These are phyloP conservation scores for Alternaria consortialis DNA, from an alignment of 2,329 filamentous ascomycete species.

Conservation along the genomic window DNA sequence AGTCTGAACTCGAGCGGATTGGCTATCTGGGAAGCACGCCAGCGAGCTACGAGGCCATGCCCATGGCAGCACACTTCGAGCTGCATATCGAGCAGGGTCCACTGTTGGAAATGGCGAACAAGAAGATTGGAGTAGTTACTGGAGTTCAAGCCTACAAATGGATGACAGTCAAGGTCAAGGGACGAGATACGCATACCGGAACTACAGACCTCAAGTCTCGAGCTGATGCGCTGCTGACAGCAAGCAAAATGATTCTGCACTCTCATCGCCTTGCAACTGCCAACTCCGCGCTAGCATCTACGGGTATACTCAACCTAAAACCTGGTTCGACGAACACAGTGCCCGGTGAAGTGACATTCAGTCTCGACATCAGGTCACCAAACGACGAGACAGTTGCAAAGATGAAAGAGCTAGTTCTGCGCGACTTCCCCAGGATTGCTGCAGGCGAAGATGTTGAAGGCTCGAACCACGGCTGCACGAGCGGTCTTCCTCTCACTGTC, in stretches of 20 bases:
- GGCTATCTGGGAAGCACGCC: slow-evolving; percentile 70
- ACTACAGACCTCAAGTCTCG: slow-evolving; percentile 74
- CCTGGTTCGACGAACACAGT: slow-evolving; percentile 79
- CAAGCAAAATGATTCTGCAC: slow-evolving; percentile 72
- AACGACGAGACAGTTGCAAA: slow-evolving; percentile 64
- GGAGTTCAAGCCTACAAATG: slow-evolving; percentile 80
- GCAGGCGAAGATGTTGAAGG: slow-evolving; percentile 63
- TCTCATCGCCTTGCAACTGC: slow-evolving; percentile 69
- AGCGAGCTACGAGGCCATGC: slow-evolving; percentile 66
- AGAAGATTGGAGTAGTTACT: slow-evolving; percentile 74
- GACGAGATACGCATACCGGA: slow-evolving; percentile 76
- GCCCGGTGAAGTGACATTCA: slow-evolving; percentile 72
- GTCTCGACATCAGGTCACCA: slow-evolving; percentile 71
- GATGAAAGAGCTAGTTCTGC: slow-evolving; percentile 66
- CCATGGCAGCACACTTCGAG: slow-evolving; percentile 81
- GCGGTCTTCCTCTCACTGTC: slow-evolving; percentile 62
- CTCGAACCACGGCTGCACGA: slow-evolving; percentile 55
- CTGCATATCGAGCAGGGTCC: slow-evolving; percentile 88
- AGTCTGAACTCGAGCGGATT: slow-evolving; percentile 74
- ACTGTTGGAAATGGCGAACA: slow-evolving; percentile 70
- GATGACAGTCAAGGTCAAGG: slow-evolving; percentile 72
- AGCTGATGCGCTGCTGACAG: slow-evolving; percentile 73
- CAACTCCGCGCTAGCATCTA: slow-evolving; percentile 70
- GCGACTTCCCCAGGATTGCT: slow-evolving; percentile 68
- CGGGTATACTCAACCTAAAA: slow-evolving; percentile 72